phyloP scores from a whole-genome alignment of 371 early-diverging fungal species.

The Mortierella sp. region DNA sequence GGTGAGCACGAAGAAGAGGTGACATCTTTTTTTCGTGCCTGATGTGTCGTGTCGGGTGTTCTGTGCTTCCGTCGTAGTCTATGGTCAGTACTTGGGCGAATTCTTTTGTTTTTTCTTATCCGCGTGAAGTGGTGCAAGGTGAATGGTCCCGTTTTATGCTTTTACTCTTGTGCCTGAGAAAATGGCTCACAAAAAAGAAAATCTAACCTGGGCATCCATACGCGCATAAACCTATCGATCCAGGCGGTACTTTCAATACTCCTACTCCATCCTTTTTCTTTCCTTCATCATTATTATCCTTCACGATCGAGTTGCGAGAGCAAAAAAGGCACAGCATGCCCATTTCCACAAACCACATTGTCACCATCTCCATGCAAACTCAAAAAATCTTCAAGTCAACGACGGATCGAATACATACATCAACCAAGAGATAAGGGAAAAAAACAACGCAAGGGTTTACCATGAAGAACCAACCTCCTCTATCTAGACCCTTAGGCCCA shows the following conservation, averaged over 20 bases:
- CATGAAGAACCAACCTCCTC: background rate
- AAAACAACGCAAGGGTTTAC: background rate
- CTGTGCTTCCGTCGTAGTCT: background rate
- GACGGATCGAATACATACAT: too few relatives aligned
- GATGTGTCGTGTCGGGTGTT: slow-evolving; percentile 1
- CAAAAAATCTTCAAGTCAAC: too few relatives aligned
- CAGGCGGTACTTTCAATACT: background rate
- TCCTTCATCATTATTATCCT: too few relatives aligned
- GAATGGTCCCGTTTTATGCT: background rate
- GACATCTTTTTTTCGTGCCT: background rate
- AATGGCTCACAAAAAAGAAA: slow-evolving; percentile 5
- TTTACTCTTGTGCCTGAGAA: background rate
- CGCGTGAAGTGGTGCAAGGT: background rate
- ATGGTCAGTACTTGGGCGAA: background rate
- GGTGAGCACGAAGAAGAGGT: background rate
- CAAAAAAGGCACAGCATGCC: too few relatives aligned
- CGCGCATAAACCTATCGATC: background rate
- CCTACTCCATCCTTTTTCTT: background rate
- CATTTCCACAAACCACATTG: too few relatives aligned
- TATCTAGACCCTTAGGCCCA: background rate
- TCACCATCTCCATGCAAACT: too few relatives aligned
- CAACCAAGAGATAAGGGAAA: background rate
- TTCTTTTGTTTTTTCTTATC: background rate
- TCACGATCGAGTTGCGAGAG: too few relatives aligned
- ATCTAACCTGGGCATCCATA: background rate